These are phyloP conservation scores for Irpex sp. DNA, from an alignment of 1,284 basidiomycete species.

Conservation along the genomic window DNA sequence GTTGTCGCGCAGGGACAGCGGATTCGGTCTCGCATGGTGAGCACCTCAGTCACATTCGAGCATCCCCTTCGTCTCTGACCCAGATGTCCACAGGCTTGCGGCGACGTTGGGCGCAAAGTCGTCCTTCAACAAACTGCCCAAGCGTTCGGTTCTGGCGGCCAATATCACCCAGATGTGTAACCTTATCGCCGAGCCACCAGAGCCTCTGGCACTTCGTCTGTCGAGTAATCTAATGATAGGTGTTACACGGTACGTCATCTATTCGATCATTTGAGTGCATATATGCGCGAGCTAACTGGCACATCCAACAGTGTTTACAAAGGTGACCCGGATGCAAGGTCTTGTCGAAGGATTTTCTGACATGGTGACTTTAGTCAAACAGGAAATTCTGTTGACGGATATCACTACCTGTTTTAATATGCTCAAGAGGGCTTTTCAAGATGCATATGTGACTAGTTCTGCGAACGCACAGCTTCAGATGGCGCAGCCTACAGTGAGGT, in stretches of 20 bases:
- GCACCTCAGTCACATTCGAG: background rate
- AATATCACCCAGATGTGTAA: slow-evolving; percentile 78
- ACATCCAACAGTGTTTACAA: slow-evolving; percentile 59
- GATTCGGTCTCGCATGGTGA: slow-evolving; percentile 78
- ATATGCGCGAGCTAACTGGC: slow-evolving; percentile 9
- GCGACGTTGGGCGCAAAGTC: slow-evolving; percentile 85
- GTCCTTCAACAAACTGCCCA: slow-evolving; percentile 77
- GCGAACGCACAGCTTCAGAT: slow-evolving; percentile 57
- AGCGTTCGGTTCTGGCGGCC: slow-evolving; percentile 74
- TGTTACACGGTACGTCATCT: slow-evolving; percentile 65
- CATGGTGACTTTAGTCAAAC: slow-evolving; percentile 55
- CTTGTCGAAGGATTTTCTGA: background rate
- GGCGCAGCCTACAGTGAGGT: slow-evolving; percentile 64
- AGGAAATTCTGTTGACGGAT: slow-evolving; percentile 77
- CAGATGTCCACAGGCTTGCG: slow-evolving; percentile 60
- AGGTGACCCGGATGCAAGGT: slow-evolving; percentile 36
- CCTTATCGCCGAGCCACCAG: slow-evolving; percentile 76
- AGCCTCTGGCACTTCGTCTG: slow-evolving; percentile 80
- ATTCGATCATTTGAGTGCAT: background rate
- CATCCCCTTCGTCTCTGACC: background rate
- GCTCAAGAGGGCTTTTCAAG: slow-evolving; percentile 71
- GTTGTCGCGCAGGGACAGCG: slow-evolving; percentile 69
- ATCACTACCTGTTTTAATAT: slow-evolving; percentile 72
- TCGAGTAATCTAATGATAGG: slow-evolving; percentile 87
- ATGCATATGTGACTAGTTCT: slow-evolving; percentile 42